These are phyloP conservation scores for Boehmeria nivea DNA, from an alignment of 306 rosid genomes.

Conservation along the genomic window DNA sequence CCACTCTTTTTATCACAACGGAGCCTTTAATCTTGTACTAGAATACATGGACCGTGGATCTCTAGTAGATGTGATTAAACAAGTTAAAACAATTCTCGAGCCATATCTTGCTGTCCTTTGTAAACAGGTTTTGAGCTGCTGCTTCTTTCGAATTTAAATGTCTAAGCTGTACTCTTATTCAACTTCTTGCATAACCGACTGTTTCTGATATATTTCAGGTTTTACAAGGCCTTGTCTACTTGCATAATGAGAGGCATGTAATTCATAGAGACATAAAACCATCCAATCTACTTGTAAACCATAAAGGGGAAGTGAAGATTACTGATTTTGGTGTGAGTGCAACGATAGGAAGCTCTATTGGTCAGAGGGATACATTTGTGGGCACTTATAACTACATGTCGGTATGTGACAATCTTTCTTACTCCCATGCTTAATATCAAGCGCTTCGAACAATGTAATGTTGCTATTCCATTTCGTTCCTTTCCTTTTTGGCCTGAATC, in stretches of 20 bases:
- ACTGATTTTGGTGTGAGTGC: constrained; percentile 99
- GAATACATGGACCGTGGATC: constrained; percentile 99
- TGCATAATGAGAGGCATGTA: constrained; percentile 90
- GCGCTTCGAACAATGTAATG: neutral
- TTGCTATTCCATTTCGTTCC: neutral
- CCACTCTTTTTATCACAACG: constrained; percentile 92
- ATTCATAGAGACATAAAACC: constrained; percentile 98
- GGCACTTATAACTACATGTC: constrained; percentile 99
- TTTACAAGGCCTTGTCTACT: constrained; percentile 86
- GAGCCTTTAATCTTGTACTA: constrained; percentile 82
- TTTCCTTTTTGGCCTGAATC: neutral
- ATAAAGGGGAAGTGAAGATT: constrained; percentile 93
- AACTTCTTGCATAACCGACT: constrained; percentile 8
- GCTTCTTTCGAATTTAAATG: neutral
- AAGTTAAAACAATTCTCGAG: constrained; percentile 91
- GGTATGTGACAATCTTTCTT: constrained; percentile 48
- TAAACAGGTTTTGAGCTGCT: constrained; percentile 65
- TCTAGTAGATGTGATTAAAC: constrained; percentile 73
- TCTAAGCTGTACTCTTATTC: no score
- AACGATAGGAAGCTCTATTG: constrained; percentile 88
- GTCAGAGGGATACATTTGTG: constrained; percentile 95
- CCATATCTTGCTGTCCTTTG: constrained; percentile 98
- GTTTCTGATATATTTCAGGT: constrained; percentile 47
- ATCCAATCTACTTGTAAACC: constrained; percentile 91
- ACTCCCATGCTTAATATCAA: neutral